phyloP scores from a whole-genome alignment of 2,329 filamentous ascomycete species.

The Chaetomium olivaceum region DNA sequence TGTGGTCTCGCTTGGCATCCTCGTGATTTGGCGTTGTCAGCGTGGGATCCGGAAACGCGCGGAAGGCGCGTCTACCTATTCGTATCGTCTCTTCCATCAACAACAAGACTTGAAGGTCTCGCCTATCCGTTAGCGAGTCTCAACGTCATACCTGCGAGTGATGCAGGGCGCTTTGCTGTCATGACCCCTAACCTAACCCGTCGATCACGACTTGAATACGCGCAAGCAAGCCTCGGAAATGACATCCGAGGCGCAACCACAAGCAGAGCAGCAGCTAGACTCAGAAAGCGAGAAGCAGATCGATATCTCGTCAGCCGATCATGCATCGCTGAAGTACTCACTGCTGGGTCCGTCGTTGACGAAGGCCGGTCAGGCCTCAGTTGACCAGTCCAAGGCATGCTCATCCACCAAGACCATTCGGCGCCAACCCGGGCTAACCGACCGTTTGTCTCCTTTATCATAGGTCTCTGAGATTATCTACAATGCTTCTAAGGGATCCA shows the following conservation, averaged over 20 bases:
- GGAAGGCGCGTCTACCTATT: neutral
- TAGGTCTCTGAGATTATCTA: constrained; percentile 95
- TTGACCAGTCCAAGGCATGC: constrained; percentile 82
- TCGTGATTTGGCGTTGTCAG: constrained; percentile 22
- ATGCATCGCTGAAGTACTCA: constrained; percentile 78
- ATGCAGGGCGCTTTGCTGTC: constrained; percentile 2
- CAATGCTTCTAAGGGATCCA: constrained; percentile 92
- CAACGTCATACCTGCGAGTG: neutral
- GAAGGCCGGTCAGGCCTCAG: constrained; percentile 88
- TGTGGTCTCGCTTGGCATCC: neutral
- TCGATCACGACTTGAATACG: neutral
- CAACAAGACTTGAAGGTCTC: neutral
- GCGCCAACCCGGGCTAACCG: neutral
- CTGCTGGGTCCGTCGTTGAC: constrained; percentile 87
- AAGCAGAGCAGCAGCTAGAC: neutral
- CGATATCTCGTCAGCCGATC: constrained; percentile 31
- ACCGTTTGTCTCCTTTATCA: constrained; percentile 11
- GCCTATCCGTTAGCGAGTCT: neutral
- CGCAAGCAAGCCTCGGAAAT: constrained; percentile 25
- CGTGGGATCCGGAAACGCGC: constrained; percentile 5
- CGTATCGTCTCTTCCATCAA: neutral
- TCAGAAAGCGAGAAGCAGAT: constrained; percentile 6
- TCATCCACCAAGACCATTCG: neutral
- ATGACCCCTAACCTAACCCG: constrained; percentile 2
- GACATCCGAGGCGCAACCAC: constrained; percentile 19